Conservation (phyloP, 176 grass and related monocot species). For the Pontederia crassipes region DNA sequence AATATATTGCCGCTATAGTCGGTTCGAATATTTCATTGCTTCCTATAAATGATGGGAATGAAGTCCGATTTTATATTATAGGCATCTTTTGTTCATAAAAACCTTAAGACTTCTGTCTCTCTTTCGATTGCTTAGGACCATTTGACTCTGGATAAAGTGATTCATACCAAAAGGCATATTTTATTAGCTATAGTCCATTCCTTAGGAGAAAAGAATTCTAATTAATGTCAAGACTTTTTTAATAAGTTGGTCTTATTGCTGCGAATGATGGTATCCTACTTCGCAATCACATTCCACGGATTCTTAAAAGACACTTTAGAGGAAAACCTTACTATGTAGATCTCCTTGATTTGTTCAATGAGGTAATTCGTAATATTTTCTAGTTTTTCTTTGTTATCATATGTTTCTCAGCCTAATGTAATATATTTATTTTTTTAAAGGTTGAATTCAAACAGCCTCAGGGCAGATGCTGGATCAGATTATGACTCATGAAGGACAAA, state of each 20-base stretch:
- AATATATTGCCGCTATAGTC: too few relatives aligned
- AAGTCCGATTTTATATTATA: too few relatives aligned
- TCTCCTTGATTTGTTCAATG: slow-evolving; percentile 94
- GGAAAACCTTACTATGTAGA: slow-evolving; percentile 88
- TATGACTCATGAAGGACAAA: slow-evolving; percentile 93
- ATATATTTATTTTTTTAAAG: slow-evolving; percentile 32
- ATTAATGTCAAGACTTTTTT: background rate
- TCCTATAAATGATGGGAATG: too few relatives aligned
- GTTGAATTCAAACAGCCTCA: slow-evolving; percentile 97
- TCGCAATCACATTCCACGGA: slow-evolving; percentile 86
- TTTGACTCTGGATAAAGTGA: too few relatives aligned
- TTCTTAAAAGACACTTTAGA: slow-evolving; percentile 73
- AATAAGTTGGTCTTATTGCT: slow-evolving; percentile 98
- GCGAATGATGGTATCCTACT: slow-evolving; percentile 93
- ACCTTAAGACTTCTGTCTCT: too few relatives aligned
- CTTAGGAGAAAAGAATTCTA: background rate
- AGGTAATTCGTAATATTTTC: slow-evolving; percentile 41
- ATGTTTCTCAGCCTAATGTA: background rate
- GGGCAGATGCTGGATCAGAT: slow-evolving; percentile 92
- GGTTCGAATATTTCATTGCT: too few relatives aligned
- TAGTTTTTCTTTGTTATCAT: background rate
- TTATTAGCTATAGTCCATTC: background rate
- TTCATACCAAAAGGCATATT: too few relatives aligned
- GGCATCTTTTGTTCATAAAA: too few relatives aligned
- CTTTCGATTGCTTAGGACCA: too few relatives aligned